Evolutionary conservation across 139 green algal genomes (phyloP), one percentile per base, ranked within the genome.

Genomic region (Spirogloea muscicola): DNA sequence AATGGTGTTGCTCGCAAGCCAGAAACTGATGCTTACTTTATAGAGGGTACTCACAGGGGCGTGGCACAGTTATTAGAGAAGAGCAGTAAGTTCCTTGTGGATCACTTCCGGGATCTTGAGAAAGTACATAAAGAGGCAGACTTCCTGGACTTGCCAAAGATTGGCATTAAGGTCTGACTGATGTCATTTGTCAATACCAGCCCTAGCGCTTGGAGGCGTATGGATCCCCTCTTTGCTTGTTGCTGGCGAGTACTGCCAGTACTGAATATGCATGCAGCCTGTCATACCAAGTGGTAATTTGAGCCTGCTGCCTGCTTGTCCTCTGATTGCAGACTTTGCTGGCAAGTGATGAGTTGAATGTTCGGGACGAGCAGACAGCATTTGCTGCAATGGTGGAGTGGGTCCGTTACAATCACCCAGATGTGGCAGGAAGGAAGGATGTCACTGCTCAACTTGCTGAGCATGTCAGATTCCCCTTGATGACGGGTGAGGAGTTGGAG

Each of bases 241-340:
- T n/a, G n/a, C n/a, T n/a, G n/a, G n/a, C n/a, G n/a, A n/a, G n/a
- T n/a, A n/a, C n/a, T n/a, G n/a, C n/a, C n/a, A n/a, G n/a, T n/a
- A n/a, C n/a, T n/a, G n/a, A n/a, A n/a, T n/a, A n/a, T n/a, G n/a
- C n/a, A n/a, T n/a, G n/a, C n/a, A n/a, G n/a, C n/a, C n/a, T n/a
- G n/a, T n/a, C n/a, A n/a, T n/a, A n/a, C n/a, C n/a, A n/a, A n/a
- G n/a, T n/a, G n/a, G n/a, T n/a, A n/a, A n/a, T n/a, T n/a, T n/a
- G n/a, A n/a, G n/a, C n/a, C n/a, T n/a, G n/a, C n/a, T n/a, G n/a
- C n/a, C n/a, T n/a, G n/a, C n/a, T n/a, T n/a, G n/a, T n/a, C n/a
- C n/a, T n/a, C n/a, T n/a, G n/a, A n/a, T n/a, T 73, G 40, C 64
- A 73, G 64, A 73, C 64, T 36, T 42, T 73, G 44, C 64, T 73